Percentiles rank a stretch among this genome's conserved stretches.
phyloP scores from a whole-genome alignment of 2,329 filamentous ascomycete species.

The Fusarium pseudograminearum region DNA sequence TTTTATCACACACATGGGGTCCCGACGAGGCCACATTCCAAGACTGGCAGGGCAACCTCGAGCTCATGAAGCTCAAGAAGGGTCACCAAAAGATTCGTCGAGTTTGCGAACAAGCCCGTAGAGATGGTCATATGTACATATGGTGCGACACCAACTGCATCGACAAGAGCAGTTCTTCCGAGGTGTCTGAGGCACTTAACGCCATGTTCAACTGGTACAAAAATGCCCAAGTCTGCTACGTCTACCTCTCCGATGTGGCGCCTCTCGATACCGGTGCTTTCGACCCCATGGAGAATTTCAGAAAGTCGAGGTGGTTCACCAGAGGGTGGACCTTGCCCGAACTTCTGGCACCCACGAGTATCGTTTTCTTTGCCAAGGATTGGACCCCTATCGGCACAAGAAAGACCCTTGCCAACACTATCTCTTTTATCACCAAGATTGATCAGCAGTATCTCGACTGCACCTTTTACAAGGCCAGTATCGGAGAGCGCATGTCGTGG shows the following conservation, averaged over 20 bases:
- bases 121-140: constrained; percentile 24
- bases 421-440: constrained; percentile 24
- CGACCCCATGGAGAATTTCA: constrained; percentile 20
- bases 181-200: constrained; percentile 24
- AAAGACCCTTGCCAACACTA: constrained; percentile 21
- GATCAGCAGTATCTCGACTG: constrained; percentile 30
- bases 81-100: constrained; percentile 27
- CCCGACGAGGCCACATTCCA: constrained; percentile 47
- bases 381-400: constrained; percentile 25
- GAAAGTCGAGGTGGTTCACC: constrained; percentile 21
- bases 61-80: constrained; percentile 29
- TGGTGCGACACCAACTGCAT: constrained; percentile 37
- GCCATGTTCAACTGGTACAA: constrained; percentile 33
- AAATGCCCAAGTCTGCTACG: constrained; percentile 24
- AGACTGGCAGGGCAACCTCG: constrained; percentile 34
- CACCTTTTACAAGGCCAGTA: constrained; percentile 26
- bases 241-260: background rate
- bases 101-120: constrained; percentile 29
- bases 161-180: constrained; percentile 33
- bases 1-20: constrained; percentile 51
- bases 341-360: constrained; percentile 16
- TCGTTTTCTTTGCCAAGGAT: constrained; percentile 28
- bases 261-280: constrained; percentile 17
- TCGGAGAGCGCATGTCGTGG: constrained; percentile 30
- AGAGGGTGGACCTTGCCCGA: constrained; percentile 28